Base-by-base conservation (phyloP, 352 stramenopile genomes). In the Phytophthora pluvialis region DNA sequence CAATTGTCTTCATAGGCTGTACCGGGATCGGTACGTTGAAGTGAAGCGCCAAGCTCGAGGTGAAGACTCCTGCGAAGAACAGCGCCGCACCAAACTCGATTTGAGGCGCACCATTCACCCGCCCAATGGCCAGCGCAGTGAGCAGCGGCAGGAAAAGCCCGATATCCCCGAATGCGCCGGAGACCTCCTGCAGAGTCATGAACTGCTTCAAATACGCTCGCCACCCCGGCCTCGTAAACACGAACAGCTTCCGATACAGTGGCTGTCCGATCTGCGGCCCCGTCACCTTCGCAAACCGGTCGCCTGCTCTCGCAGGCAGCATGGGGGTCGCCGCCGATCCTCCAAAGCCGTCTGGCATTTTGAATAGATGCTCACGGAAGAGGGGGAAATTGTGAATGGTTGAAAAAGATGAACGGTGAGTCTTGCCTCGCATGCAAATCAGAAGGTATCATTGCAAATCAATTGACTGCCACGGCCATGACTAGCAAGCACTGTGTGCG, bases 1-100 rank as follows among this genome's bases (percentile, higher is more conserved):
- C 76, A 52, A 98, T 97, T 13, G 88, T 94, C 75, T 98, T 98
- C 95, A 98, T 98, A 12, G 95, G 95, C 70, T 98, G 95, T 18
- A 98, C 88, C n/a, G 89, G 92, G 74, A 98, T 98, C 42, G 95
- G 95, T 31, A 98, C 70, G 61, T 97, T 93, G 78, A 96, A 98
- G 43, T 88, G 72, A 26, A 86, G 78, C 26, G 91, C 90, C 11
- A 95, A 87, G 1, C 93, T 64, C 0, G 96, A 67, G 29, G 97
- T 98, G 59, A 90, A 94, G 9, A 97, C 54, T 0, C 95, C 95
- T 1, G 92, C 86, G 67, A 91, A 98, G 67, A 98, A 98, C n/a
- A 98, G 75, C 51, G 93, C 89, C 0, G 93, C 84, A 0, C 89
- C 90, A 32, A 98, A 90, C 53, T 88, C 80, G 62, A 98, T 95